Evolutionary conservation across 1,284 basidiomycete species (phyloP).

Genomic region (Fomitopsis palustris): DNA sequence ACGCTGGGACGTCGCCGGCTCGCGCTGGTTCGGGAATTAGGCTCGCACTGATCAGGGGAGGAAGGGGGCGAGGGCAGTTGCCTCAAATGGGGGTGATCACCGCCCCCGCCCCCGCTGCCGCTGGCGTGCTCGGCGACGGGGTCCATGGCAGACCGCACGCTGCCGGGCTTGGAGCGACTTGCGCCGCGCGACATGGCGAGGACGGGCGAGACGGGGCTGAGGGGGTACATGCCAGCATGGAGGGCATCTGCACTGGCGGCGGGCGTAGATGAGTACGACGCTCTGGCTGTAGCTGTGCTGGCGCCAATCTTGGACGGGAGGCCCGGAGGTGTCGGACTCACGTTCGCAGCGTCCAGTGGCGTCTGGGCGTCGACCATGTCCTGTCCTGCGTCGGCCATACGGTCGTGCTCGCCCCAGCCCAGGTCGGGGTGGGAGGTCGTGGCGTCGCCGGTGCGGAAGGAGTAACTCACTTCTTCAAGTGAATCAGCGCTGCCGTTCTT

Average conservation of each 20-base stretch:
- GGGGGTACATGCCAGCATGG: constrained; percentile 10
- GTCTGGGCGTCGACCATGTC: constrained; percentile 13
- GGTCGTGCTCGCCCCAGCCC: neutral
- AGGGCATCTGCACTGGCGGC: neutral
- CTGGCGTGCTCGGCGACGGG: constrained; percentile 20
- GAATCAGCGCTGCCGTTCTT: constrained; percentile 17
- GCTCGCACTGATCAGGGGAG: constrained; percentile 22
- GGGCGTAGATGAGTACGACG: constrained; percentile 19
- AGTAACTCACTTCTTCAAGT: constrained; percentile 13
- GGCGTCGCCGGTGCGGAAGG: constrained; percentile 14
- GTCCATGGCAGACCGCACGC: constrained; percentile 19
- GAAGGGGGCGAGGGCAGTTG: constrained; percentile 30
- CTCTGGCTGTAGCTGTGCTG: constrained; percentile 10
- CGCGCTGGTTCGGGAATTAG: constrained; percentile 10
- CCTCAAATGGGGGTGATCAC: constrained; percentile 15
- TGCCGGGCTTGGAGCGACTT: constrained; percentile 9
- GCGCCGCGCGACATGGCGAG: constrained; percentile 5
- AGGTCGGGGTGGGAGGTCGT: constrained; percentile 14
- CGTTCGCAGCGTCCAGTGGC: constrained; percentile 20
- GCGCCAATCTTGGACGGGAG: constrained; percentile 20
- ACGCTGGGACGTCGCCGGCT: constrained; percentile 20
- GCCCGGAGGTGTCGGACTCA: constrained; percentile 25
- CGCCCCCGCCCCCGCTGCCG: constrained; percentile 9
- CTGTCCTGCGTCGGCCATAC: constrained; percentile 1
- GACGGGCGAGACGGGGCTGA: constrained; percentile 7